phyloP scores from a whole-genome alignment of 805 yeast species.

The Schwanniomyces polymorphus region DNA sequence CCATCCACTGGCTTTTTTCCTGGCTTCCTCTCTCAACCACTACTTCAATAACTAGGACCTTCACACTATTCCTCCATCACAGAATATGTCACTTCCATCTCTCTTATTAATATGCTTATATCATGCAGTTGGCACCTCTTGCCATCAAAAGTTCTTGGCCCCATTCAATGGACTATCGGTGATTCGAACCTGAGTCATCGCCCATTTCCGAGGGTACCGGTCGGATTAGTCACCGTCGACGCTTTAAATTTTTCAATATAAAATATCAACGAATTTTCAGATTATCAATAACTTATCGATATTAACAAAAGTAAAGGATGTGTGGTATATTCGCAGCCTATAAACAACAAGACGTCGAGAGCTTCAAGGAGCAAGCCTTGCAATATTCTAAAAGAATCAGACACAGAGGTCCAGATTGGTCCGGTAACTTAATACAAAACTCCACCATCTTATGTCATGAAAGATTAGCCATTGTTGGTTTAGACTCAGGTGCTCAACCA shows the following conservation, averaged over 20 bases:
- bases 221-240: slow-evolving; percentile 2
- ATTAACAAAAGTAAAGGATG: slow-evolving; percentile 46
- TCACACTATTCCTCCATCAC: no score
- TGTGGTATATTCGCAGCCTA: slow-evolving; percentile 98
- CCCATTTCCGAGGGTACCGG: not conserved
- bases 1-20: no score
- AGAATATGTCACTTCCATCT: no score
- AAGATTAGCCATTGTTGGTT: slow-evolving; percentile 95
- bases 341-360: slow-evolving; percentile 74
- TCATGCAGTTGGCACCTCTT: no score
- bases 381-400: slow-evolving; percentile 90
- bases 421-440: slow-evolving; percentile 82
- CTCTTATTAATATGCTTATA: no score
- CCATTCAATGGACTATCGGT: not conserved
- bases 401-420: slow-evolving; percentile 99
- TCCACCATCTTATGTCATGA: slow-evolving; percentile 87
- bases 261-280: not conserved
- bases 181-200: not conserved
- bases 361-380: slow-evolving; percentile 84
- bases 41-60: no score
- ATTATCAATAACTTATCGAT: not conserved
- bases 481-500: slow-evolving; percentile 98
- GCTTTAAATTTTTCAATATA: not conserved
- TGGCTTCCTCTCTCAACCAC: no score
- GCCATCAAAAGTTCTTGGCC: no score